Conservation (phyloP, 2,329 filamentous ascomycete species). For the Botryotinia narcissicola region DNA sequence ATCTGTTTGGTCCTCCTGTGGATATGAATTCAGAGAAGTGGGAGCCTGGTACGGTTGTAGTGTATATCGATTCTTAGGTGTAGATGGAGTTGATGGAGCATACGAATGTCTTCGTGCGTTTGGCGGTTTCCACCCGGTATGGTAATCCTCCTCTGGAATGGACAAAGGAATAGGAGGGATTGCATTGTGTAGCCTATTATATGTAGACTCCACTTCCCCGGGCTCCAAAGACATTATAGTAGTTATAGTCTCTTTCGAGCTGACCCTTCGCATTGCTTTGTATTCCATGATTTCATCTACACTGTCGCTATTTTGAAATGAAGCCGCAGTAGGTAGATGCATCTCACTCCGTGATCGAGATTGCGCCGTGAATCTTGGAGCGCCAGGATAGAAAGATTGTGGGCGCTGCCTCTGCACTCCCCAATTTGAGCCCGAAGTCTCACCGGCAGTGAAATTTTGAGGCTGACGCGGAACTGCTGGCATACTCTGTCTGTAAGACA, state of each 20-base stretch:
- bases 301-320: slow-evolving; percentile 27
- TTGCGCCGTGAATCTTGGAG: slow-evolving; percentile 31
- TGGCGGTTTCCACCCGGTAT: slow-evolving; percentile 11
- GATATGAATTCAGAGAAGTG: slow-evolving; percentile 6
- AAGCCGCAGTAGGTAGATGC: slow-evolving; percentile 25
- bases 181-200: slow-evolving; percentile 28
- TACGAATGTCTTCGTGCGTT: slow-evolving; percentile 8
- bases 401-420: slow-evolving; percentile 21
- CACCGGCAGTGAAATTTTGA: background rate
- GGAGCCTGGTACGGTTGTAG: slow-evolving; percentile 9
- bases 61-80: background rate
- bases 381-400: slow-evolving; percentile 20
- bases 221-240: slow-evolving; percentile 36
- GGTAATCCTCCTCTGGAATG: slow-evolving; percentile 22
- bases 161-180: slow-evolving; percentile 30
- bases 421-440: slow-evolving; percentile 21
- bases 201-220: slow-evolving; percentile 30
- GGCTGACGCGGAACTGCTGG: slow-evolving; percentile 10
- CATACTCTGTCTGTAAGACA: slow-evolving; percentile 22
- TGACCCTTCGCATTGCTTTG: slow-evolving; percentile 25
- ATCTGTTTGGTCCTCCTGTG: slow-evolving; percentile 24
- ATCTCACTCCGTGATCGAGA: slow-evolving; percentile 26
- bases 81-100: slow-evolving; percentile 5
- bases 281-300: slow-evolving; percentile 30
- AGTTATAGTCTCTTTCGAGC: slow-evolving; percentile 34